These are phyloP conservation scores for Ophiostoma tasmaniense DNA, from an alignment of 2,329 filamentous ascomycete species.

Conservation along the genomic window DNA sequence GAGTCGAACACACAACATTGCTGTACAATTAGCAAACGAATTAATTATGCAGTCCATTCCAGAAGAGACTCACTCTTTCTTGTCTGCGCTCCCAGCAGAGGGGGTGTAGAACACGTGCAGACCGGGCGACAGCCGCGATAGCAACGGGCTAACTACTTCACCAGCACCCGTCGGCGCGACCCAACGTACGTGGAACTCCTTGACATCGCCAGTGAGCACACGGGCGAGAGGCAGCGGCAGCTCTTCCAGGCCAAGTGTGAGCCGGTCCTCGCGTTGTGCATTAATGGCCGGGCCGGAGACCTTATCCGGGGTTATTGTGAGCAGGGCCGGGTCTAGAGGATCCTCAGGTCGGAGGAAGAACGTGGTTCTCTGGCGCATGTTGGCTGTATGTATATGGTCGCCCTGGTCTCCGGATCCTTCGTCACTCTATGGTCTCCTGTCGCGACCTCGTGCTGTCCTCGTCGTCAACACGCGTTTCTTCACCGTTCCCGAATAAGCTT, in stretches of 20 bases:
- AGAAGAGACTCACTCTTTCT: conserved; percentile 11
- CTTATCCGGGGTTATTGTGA: conserved; percentile 48
- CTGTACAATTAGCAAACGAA: conserved; percentile 25
- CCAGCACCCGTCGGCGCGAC: conserved; percentile 53
- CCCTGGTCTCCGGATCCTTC: neutral
- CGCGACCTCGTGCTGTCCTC: neutral
- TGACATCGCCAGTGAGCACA: conserved; percentile 49
- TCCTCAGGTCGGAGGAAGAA: conserved; percentile 61
- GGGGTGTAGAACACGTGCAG: conserved; percentile 74
- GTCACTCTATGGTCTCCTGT: neutral
- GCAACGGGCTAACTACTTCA: conserved; percentile 58
- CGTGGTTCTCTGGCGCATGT: conserved; percentile 74
- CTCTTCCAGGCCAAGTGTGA: conserved; percentile 66
- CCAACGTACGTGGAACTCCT: conserved; percentile 76
- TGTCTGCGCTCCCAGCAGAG: neutral
- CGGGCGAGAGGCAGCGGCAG: conserved; percentile 58
- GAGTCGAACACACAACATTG: conserved; percentile 45
- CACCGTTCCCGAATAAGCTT: conserved; percentile 13
- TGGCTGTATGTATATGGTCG: neutral
- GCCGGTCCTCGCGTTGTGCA: conserved; percentile 67
- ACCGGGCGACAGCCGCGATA: conserved; percentile 67
- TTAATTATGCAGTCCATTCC: neutral
- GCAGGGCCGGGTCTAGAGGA: conserved; percentile 53
- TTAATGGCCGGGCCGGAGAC: conserved; percentile 49
- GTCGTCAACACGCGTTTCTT: conserved; percentile 1